Base-by-base conservation (phyloP, 1,284 basidiomycete genomes). In the Ustilago curta region DNA sequence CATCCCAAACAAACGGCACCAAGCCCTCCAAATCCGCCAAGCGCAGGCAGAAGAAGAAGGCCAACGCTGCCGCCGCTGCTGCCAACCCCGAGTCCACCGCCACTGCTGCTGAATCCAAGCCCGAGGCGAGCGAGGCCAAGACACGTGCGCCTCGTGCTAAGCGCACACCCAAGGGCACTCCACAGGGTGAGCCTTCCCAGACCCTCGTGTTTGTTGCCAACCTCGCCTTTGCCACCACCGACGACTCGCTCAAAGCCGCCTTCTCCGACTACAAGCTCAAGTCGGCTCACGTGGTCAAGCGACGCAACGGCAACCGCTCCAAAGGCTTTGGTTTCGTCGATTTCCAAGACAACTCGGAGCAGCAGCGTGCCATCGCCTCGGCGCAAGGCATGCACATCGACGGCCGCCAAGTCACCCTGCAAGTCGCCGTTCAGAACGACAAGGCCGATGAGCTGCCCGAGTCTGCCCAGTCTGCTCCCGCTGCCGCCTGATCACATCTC, bases 301-400 rank as follows among this genome's bases (percentile, higher is more conserved):
- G 78, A 12, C 66, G 65, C 40, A 72, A 27, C 55, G 62, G 73
- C 56, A 61, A 55, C 60, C 62, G 67, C 45, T 77, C 69, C 61
- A 82, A 82, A 66, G 80, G 80, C 53, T 82, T 80, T 47, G 80
- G 75, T 14, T 82, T 82, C 32, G 78, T 82, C 59, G 77, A 82
- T 45, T 76, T 81, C 39, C 65, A 72, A 40, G 64, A 66, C 35
- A 52, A 70, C 18, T 63, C 68, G 31, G 79, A 80, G 66, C 80
- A 82, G 73, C 59, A 70, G 61, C 64, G 70, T n/a, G 79, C 79
- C 44, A 61, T 82, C 55, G 51, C 75, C 39, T 53, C 76, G 23
- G 57, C 67, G 2, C 68, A 81, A 45, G 66, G 66, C 59, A 78
- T 65, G 65, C 54, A 66, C 52, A 70, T 79, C 48, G 79, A 78